Evolutionary conservation across 2,329 filamentous ascomycete species (phyloP), one percentile per base, ranked within the genome.

Genomic region (Colletotrichum tamarilloi): DNA sequence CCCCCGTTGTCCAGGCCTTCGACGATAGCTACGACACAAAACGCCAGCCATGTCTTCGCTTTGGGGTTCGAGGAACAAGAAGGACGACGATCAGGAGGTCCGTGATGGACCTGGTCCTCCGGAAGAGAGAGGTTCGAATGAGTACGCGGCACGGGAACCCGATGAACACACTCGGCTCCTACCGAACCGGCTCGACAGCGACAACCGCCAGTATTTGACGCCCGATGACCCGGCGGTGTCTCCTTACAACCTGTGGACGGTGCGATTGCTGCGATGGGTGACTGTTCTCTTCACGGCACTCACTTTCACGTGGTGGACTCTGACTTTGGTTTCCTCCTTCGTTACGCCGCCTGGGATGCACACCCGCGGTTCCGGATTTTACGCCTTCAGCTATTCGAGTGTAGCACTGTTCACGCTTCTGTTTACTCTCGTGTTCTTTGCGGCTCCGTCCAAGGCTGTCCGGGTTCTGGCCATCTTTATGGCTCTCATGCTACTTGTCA

Each of bases 241-340:
- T 3, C 97, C 97, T 0, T 98, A 98, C 85, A 99, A 99, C 78
- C 90, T 98, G 49, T 98, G 95, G 93, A 94, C 91, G 72, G 93
- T 99, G 62, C 92, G 97, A 22, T 90, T 93, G 59, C 87, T 97
- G 67, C 91, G 95, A 80, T 94, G 92, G 79, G 82, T 97, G 74
- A 96, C 95, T 5, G 87, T 97, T 68, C 78, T 94, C 49, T 94
- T 98, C 79, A 87, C 96, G 24, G 82, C 91, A 64, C 80, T 95
- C 77, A 94, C 92, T 68, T 95, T 97, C 78, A 78, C 95, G n/a
- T 98, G 96, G 96, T 98, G 97, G 96, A 88, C 94, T 11, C 82
- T 98, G 67, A 87, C 98, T 42, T 88, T 99, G n/a, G 91, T 98
- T 19, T 95, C 94, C 68, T 91, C 93, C 76, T 99, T 99, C 84